Conservation (phyloP, 2,329 filamentous ascomycete genomes). For the Monosporascus sp. region DNA sequence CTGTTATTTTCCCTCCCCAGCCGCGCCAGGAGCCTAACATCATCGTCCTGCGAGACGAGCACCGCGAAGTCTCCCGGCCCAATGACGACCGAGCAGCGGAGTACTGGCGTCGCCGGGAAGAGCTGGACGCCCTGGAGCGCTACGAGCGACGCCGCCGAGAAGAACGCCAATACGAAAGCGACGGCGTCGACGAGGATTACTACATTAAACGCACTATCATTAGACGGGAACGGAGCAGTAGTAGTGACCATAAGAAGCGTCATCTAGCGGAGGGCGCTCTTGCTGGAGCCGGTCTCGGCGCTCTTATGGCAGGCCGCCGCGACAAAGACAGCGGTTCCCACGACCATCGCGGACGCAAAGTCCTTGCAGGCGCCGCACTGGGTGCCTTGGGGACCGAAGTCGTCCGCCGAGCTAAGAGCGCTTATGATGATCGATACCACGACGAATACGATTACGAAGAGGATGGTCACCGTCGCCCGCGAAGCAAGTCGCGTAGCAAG, state of each 20-base stretch:
- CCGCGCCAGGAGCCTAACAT: conserved; percentile 37
- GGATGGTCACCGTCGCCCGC: conserved; percentile 32
- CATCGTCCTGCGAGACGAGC: conserved; percentile 39
- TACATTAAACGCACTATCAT: conserved; percentile 41
- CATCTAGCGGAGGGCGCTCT: conserved; percentile 61
- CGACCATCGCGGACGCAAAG: conserved; percentile 51
- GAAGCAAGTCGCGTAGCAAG: conserved; percentile 34
- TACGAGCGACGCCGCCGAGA: conserved; percentile 29
- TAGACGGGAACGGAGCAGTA: conserved; percentile 46
- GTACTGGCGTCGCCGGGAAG: conserved; percentile 44
- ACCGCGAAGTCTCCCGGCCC: conserved; percentile 29
- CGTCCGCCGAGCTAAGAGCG: conserved; percentile 54
- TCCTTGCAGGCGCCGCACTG: conserved; percentile 56
- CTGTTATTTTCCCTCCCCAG: conserved; percentile 40
- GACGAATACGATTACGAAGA: conserved; percentile 32
- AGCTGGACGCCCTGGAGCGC: conserved; percentile 24
- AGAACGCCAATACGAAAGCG: conserved; percentile 31
- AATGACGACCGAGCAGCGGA: conserved; percentile 36
- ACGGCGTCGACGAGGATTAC: conserved; percentile 41
- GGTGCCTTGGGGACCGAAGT: conserved; percentile 59
- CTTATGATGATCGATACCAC: conserved; percentile 50
- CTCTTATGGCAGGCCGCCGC: conserved; percentile 52
- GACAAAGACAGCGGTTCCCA: conserved; percentile 44
- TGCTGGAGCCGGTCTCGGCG: conserved; percentile 57
- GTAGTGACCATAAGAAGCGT: conserved; percentile 47